These are phyloP conservation scores for Capronia americana DNA, from an alignment of 2,329 filamentous ascomycete genomes.

Conservation along the genomic window DNA sequence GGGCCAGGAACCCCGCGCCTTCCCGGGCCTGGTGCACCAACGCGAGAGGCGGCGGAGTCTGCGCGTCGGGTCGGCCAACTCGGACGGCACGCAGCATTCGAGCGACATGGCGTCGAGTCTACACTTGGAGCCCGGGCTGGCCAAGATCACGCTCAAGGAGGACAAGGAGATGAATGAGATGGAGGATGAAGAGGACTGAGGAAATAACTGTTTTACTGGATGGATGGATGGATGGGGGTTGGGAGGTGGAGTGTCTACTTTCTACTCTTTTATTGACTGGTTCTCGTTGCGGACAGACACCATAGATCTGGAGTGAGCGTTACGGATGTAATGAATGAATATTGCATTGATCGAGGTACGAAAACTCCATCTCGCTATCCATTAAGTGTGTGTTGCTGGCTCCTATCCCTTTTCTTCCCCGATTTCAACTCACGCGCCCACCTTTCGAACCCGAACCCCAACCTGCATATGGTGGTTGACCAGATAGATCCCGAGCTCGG, in stretches of 20 bases:
- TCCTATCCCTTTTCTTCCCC: not conserved
- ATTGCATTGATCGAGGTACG: not conserved
- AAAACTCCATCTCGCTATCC: not conserved
- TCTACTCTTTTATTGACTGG: not conserved
- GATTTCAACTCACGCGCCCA: not conserved
- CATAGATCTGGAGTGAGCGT: not conserved
- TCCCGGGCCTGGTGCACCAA: conserved; percentile 52
- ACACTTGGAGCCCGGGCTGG: conserved; percentile 38
- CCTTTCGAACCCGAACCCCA: not conserved
- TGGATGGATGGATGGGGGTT: too few species aligned
- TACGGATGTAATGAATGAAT: not conserved
- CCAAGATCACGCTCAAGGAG: conserved; percentile 37
- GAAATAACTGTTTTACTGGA: not conserved
- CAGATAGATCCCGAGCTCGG: not conserved
- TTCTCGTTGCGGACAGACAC: not conserved
- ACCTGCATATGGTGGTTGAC: not conserved
- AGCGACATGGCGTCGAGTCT: conserved; percentile 36
- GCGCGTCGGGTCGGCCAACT: conserved; percentile 36
- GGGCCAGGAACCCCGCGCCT: conserved; percentile 48
- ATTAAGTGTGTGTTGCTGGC: not conserved
- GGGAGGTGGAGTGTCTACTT: too few species aligned
- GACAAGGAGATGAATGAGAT: conserved; percentile 33
- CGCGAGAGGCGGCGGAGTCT: conserved; percentile 43
- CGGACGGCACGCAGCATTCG: conserved; percentile 32
- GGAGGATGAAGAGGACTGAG: conserved; percentile 23